These are phyloP conservation scores for Komagataella kurtzmanii DNA, from an alignment of 805 yeast species.

Conservation along the genomic window DNA sequence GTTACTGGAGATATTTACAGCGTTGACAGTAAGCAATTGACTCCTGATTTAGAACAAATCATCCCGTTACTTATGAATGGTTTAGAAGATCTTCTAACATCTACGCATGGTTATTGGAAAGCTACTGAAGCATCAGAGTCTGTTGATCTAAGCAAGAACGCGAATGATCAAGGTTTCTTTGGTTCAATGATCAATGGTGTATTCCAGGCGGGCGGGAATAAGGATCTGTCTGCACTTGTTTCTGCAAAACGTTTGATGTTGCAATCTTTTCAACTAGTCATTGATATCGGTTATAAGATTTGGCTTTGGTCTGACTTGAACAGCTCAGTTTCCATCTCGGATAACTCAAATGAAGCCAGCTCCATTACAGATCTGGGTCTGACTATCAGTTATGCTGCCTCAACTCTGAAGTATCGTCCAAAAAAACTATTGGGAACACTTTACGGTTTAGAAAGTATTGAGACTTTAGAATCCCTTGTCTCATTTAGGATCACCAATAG, in stretches of 20 bases:
- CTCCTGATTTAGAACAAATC: slow-evolving; percentile 27
- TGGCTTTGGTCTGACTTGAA: slow-evolving; percentile 59
- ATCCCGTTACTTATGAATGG: slow-evolving; percentile 37
- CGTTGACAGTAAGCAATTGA: slow-evolving; percentile 4
- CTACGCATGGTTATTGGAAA: slow-evolving; percentile 40
- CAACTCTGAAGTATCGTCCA: slow-evolving; percentile 56
- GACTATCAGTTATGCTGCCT: slow-evolving; percentile 32
- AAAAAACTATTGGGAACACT: slow-evolving; percentile 51
- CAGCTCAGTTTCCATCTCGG: slow-evolving; percentile 9
- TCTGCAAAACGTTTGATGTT: slow-evolving; percentile 42
- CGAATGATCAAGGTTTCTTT: slow-evolving; percentile 37
- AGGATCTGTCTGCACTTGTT: slow-evolving; percentile 32
- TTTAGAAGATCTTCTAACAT: slow-evolving; percentile 48
- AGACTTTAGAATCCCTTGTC: slow-evolving; percentile 57
- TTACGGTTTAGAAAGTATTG: slow-evolving; percentile 55
- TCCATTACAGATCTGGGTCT: slow-evolving; percentile 6
- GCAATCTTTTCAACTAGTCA: slow-evolving; percentile 51
- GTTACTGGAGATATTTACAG: slow-evolving; percentile 2
- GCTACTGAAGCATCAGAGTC: slow-evolving; percentile 15
- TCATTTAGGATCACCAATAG: slow-evolving; percentile 10
- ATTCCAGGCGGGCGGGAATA: slow-evolving; percentile 57
- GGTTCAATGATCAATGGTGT: slow-evolving; percentile 69
- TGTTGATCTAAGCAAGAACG: slow-evolving; percentile 10
- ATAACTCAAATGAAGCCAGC: not conserved
- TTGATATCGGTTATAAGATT: slow-evolving; percentile 38